phyloP scores from a whole-genome alignment of 2,329 filamentous ascomycete species.

The Niveomyces coronatus region DNA sequence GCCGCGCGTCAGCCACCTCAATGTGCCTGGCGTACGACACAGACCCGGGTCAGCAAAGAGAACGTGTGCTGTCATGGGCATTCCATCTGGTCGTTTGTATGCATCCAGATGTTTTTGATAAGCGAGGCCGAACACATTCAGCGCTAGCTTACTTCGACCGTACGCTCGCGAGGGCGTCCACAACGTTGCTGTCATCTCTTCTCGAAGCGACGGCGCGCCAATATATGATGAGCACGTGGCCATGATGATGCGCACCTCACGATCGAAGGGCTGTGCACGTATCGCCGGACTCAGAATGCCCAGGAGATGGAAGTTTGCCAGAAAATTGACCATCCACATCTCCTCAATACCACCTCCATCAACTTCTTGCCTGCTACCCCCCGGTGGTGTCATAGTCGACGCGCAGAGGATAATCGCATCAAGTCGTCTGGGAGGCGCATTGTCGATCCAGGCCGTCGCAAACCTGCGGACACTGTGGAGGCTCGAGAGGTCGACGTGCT shows the following conservation, averaged over 20 bases:
- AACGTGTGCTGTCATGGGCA: constrained; percentile 74
- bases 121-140: constrained; percentile 80
- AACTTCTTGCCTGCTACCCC: constrained; percentile 49
- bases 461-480: constrained; percentile 88
- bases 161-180: constrained; percentile 51
- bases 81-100: constrained; percentile 73
- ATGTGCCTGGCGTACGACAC: constrained; percentile 74
- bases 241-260: constrained; percentile 83
- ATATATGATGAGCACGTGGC: constrained; percentile 86
- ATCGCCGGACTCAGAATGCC: constrained; percentile 86
- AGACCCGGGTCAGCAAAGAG: constrained; percentile 81
- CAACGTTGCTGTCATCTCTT: constrained; percentile 35
- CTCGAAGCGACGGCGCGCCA: constrained; percentile 55
- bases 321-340: constrained; percentile 90
- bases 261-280: constrained; percentile 81
- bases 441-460: constrained; percentile 97
- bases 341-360: constrained; percentile 77
- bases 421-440: constrained; percentile 74
- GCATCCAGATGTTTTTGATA: constrained; percentile 87
- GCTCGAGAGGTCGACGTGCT: constrained; percentile 82
- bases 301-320: constrained; percentile 90
- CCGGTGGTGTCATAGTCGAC: constrained; percentile 62
- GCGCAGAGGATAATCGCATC: constrained; percentile 89
- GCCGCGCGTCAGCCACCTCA: constrained; percentile 77
- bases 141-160: constrained; percentile 60